Percentiles rank a stretch among this genome's conserved stretches.
phyloP scores from a whole-genome alignment of 805 yeast species.

The Lachancea sp. region DNA sequence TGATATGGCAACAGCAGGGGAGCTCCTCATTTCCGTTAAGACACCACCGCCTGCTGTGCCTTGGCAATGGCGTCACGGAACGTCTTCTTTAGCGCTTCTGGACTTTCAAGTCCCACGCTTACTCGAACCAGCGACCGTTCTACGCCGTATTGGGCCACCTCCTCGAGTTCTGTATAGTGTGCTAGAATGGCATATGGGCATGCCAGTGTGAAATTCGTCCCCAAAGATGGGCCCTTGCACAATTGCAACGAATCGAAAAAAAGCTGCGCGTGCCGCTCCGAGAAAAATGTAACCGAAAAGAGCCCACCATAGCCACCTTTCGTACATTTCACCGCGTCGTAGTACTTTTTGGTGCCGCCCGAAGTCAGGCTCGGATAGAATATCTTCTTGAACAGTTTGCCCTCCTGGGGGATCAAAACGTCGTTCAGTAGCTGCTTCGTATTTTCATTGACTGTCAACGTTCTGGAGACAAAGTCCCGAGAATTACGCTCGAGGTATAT shows the following conservation, averaged over 20 bases:
- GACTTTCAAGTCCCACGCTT: slow-evolving; percentile 80
- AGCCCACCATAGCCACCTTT: slow-evolving; percentile 89
- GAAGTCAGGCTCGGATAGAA: slow-evolving; percentile 60
- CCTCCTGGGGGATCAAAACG: slow-evolving; percentile 41
- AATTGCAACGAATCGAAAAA: slow-evolving; percentile 56
- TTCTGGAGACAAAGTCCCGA: slow-evolving; percentile 73
- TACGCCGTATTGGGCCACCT: slow-evolving; percentile 74
- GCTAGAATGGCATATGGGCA: slow-evolving; percentile 88
- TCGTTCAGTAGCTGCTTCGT: slow-evolving; percentile 48
- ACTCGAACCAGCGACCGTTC: slow-evolving; percentile 71
- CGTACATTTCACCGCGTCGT: slow-evolving; percentile 55
- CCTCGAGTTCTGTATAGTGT: slow-evolving; percentile 75
- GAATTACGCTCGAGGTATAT: slow-evolving; percentile 88
- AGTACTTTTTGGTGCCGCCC: slow-evolving; percentile 49
- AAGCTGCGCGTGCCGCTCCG: slow-evolving; percentile 54
- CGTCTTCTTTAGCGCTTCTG: slow-evolving; percentile 44
- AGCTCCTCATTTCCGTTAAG: not conserved
- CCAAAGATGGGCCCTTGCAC: slow-evolving; percentile 80
- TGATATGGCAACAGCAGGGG: not conserved
- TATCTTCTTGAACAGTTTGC: slow-evolving; percentile 50
- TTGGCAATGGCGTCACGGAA: slow-evolving; percentile 48
- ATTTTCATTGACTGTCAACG: slow-evolving; percentile 45
- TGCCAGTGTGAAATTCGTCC: slow-evolving; percentile 74
- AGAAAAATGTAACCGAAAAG: slow-evolving; percentile 63
- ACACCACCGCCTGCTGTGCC: slow-evolving; percentile 10